A percentile compares a stretch with the other conserved stretches of the same genome.
phyloP scores from a whole-genome alignment of 495 filamentous ascomycete species.

The Pyrenula aspistea region DNA sequence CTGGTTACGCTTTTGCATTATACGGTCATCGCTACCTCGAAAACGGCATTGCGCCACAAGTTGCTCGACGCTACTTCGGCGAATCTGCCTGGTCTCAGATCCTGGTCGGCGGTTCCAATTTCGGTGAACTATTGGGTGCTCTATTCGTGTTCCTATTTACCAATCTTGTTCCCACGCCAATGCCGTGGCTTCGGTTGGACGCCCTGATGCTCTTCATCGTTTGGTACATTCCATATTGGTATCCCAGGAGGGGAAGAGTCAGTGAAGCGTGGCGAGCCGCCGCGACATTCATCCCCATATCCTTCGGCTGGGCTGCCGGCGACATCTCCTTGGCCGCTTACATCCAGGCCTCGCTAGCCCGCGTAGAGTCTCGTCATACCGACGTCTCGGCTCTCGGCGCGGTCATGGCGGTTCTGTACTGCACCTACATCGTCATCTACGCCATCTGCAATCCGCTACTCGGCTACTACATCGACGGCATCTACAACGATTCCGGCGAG shows the following conservation, averaged over 20 bases:
- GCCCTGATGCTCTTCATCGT: constrained; percentile 23
- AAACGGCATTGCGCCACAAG: constrained; percentile 24
- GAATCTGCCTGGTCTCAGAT: constrained; percentile 31
- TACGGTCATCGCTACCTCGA: constrained; percentile 35
- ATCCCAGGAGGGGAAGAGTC: constrained; percentile 12
- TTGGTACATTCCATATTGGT: constrained; percentile 28
- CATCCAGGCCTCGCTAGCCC: constrained; percentile 27
- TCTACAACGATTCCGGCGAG: constrained; percentile 9
- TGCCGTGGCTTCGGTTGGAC: constrained; percentile 31
- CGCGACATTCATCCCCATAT: constrained; percentile 28
- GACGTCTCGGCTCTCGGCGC: constrained; percentile 32
- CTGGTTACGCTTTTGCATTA: constrained; percentile 28
- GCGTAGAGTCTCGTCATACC: constrained; percentile 19
- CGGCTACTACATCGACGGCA: constrained; percentile 25
- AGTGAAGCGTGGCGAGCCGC: constrained; percentile 27
- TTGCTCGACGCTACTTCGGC: constrained; percentile 25
- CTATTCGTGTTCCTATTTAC: constrained; percentile 29
- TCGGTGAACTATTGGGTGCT: constrained; percentile 31
- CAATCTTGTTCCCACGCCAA: constrained; percentile 25
- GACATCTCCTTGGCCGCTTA: constrained; percentile 32
- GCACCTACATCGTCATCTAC: constrained; percentile 29
- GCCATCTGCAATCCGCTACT: constrained; percentile 26
- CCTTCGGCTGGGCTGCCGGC: constrained; percentile 34
- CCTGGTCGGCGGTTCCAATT: constrained; percentile 30
- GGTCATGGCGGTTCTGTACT: constrained; percentile 35